Percentiles rank a stretch among this genome's conserved stretches.
phyloP scores from a whole-genome alignment of 192 early-diverging fungal species.

The Podila clonocystis region DNA sequence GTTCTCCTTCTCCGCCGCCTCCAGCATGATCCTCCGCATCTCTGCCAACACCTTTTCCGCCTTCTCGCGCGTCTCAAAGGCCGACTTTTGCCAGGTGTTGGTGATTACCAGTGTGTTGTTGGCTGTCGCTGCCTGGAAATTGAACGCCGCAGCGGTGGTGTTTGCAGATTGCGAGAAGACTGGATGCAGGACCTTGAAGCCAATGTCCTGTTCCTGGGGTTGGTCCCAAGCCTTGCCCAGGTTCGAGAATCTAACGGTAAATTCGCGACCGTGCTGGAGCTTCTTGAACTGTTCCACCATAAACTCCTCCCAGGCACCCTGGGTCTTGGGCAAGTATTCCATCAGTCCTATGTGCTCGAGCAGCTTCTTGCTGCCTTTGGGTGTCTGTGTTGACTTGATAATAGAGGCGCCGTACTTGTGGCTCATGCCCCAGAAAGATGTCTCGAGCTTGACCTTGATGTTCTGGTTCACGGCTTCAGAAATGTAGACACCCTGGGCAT shows the following conservation, averaged over 20 bases:
- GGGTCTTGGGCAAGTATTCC: slow-evolving; percentile 10
- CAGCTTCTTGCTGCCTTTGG: background rate
- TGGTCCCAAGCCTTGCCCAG: slow-evolving; percentile 28
- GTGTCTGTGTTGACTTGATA: background rate
- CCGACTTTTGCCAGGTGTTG: slow-evolving; percentile 16
- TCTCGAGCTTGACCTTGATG: slow-evolving; percentile 15
- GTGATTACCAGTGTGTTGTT: slow-evolving; percentile 17
- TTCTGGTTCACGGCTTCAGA: slow-evolving; percentile 19
- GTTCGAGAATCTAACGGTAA: slow-evolving; percentile 26
- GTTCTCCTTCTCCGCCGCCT: slow-evolving; percentile 4
- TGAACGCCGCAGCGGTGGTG: slow-evolving; percentile 6
- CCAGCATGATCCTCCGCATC: slow-evolving; percentile 30
- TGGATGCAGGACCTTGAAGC: slow-evolving; percentile 16
- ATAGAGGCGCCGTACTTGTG: slow-evolving; percentile 12
- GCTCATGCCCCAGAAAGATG: slow-evolving; percentile 23
- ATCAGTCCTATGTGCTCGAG: slow-evolving; percentile 17
- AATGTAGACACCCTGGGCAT: slow-evolving; percentile 17
- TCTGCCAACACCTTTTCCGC: slow-evolving; percentile 7
- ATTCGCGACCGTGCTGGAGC: slow-evolving; percentile 29
- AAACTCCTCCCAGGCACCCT: slow-evolving; percentile 29
- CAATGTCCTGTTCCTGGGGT: background rate
- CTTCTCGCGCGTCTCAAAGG: slow-evolving; percentile 7
- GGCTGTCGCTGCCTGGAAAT: slow-evolving; percentile 20
- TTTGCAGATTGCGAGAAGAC: slow-evolving; percentile 22
- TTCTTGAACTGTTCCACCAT: slow-evolving; percentile 14